Evolutionary conservation across 106 monocot species (phyloP), one percentile per base, ranked within the genome.

Genomic region (Dendrobium chrysotoxum): DNA sequence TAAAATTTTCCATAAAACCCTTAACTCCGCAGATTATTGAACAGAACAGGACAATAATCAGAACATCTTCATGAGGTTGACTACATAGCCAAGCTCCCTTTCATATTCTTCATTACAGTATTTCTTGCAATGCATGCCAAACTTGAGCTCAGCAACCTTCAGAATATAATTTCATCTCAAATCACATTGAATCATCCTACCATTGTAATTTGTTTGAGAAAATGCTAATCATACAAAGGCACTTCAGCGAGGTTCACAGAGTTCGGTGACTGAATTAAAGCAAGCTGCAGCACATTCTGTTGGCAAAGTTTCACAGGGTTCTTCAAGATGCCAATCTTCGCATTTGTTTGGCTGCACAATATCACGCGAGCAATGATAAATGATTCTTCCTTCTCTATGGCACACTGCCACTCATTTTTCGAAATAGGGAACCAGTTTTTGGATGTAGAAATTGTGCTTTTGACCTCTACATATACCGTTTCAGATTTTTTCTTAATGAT

Each of bases 351-450:
- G 38, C 83, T 79, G 8, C 50, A 55, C 67, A 87, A 40, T 26
- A 81, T 68, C 13, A 90, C 83, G 53, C 82, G 41, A 38, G 87
- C 90, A 53, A 90, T 85, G 76, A 77, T 85, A 76, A 78, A 90
- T 7, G 80, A 83, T 18, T 85, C 90, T 20, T 85, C 87, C 68
- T 87, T 90, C 78, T 87, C 85, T 12, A 39, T 28, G 16, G 90
- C 90, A 47, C 80, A 90, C 18, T 81, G 80, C 87, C 82, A 90
- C 54, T 90, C 90, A 35, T 82, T 85, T 18, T 83, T 79, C 23
- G 90, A 81, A 78, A 90, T 85, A 0, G 75, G 41, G 47, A 90
- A 90, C 90, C 90, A 90, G 44, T 87, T 83, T 46, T 87, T 87
- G 58, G 21, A 85, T 26, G 78, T 83, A 23, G 87, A 90, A 64